phyloP scores from a whole-genome alignment of 73 alveolate species.

The Paramecium octaurelia region DNA sequence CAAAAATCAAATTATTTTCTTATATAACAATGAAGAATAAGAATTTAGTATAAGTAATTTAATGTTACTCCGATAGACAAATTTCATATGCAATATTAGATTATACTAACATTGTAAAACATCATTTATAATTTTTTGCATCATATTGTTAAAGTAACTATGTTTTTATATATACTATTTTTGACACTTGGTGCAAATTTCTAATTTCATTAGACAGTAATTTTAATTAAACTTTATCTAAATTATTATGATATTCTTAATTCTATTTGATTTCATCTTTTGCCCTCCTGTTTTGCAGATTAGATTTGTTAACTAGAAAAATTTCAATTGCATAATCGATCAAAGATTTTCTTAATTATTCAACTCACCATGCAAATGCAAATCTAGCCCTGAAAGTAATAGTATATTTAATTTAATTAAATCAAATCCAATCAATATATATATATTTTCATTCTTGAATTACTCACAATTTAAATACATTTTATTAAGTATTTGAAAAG shows the following conservation, averaged over 20 bases:
- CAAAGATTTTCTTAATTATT: background rate
- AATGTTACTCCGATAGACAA: background rate
- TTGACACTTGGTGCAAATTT: no score
- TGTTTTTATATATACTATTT: no score
- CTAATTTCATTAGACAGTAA: background rate
- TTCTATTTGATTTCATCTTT: background rate
- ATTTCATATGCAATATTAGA: background rate
- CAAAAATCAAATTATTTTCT: background rate
- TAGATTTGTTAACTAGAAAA: background rate
- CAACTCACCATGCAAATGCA: background rate
- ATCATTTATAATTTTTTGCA: background rate
- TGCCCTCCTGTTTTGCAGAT: background rate
- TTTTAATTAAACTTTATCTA: slow-evolving; percentile 16
- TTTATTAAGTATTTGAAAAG: no score
- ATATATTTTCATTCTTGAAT: background rate
- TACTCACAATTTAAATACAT: no score
- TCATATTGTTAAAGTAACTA: no score
- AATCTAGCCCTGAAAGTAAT: background rate
- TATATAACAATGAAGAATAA: background rate
- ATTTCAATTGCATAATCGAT: background rate
- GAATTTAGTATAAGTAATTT: background rate
- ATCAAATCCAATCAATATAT: background rate
- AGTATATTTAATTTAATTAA: background rate
- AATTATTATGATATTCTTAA: background rate
- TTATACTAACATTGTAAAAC: background rate